Conservation (phyloP, 2,329 filamentous ascomycete species). For the Onygena corvina region DNA sequence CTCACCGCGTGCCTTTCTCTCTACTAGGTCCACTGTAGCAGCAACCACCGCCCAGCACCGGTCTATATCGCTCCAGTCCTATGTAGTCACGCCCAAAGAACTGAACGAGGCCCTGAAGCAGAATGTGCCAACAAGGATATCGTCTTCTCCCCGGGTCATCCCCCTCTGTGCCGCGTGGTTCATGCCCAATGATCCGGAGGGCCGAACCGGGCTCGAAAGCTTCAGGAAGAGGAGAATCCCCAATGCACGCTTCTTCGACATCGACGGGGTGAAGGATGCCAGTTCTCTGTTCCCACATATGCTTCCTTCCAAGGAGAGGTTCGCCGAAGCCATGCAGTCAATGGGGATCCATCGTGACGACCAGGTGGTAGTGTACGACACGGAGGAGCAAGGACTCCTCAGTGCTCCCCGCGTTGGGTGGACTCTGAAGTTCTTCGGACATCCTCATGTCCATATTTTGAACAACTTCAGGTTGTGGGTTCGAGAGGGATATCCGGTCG, state of each 20-base stretch:
- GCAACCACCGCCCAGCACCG: slow-evolving; percentile 29
- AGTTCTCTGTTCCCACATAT: slow-evolving; percentile 90
- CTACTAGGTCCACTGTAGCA: slow-evolving; percentile 11
- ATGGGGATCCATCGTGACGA: slow-evolving; percentile 81
- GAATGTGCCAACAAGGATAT: slow-evolving; percentile 67
- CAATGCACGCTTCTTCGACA: slow-evolving; percentile 85
- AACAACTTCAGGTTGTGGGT: slow-evolving; percentile 97
- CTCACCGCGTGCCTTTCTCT: slow-evolving; percentile 12
- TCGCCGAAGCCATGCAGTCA: slow-evolving; percentile 77
- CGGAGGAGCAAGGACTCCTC: slow-evolving; percentile 82
- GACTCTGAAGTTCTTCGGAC: slow-evolving; percentile 85
- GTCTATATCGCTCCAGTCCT: slow-evolving; percentile 54
- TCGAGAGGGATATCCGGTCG: slow-evolving; percentile 66
- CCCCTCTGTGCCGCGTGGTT: slow-evolving; percentile 94
- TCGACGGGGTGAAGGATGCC: slow-evolving; percentile 81
- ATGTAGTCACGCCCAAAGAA: slow-evolving; percentile 75
- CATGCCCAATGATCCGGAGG: slow-evolving; percentile 69
- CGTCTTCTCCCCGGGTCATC: slow-evolving; percentile 69
- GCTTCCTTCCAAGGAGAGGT: slow-evolving; percentile 70
- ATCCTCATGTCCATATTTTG: slow-evolving; percentile 73
- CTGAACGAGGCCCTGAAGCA: slow-evolving; percentile 69
- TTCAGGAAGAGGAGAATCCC: slow-evolving; percentile 79
- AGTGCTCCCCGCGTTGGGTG: slow-evolving; percentile 86
- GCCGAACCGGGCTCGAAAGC: slow-evolving; percentile 64
- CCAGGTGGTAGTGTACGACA: slow-evolving; percentile 86